These are phyloP conservation scores for Glycine tomentella DNA, from an alignment of 306 rosid genomes.

Conservation along the genomic window DNA sequence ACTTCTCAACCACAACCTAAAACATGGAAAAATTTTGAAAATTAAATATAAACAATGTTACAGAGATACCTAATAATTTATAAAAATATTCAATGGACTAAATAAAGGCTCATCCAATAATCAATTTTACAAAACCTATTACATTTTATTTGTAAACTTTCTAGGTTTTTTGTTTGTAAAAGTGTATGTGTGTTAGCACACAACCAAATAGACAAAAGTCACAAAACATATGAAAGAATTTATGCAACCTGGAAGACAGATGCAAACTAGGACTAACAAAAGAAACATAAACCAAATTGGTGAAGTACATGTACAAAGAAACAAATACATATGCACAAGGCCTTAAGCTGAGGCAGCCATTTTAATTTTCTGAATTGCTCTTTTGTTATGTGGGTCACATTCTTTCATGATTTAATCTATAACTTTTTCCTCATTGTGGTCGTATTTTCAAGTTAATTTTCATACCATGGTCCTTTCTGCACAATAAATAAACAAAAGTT, in stretches of 20 bases:
- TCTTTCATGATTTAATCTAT: slow-evolving; percentile 36
- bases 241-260: slow-evolving; percentile 21
- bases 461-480: neutral
- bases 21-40: slow-evolving; percentile 42
- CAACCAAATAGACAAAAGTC: slow-evolving; percentile 18
- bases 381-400: neutral
- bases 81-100: slow-evolving; percentile 27
- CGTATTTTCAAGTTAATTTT: slow-evolving; percentile 4
- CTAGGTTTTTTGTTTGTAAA: slow-evolving; percentile 26
- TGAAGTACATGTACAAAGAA: slow-evolving; percentile 18
- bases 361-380: neutral
- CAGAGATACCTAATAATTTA: slow-evolving; percentile 33
- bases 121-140: slow-evolving; percentile 29
- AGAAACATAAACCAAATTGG: slow-evolving; percentile 29
- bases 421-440: slow-evolving; percentile 28
- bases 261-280: slow-evolving; percentile 23
- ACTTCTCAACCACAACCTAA: slow-evolving; percentile 69
- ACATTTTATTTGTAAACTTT: slow-evolving; percentile 6
- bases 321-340: slow-evolving; percentile 15
- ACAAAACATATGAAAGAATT: neutral
- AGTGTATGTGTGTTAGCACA: slow-evolving; percentile 1
- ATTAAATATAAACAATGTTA: slow-evolving; percentile 33
- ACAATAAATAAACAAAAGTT: slow-evolving; percentile 4
- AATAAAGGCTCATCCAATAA: slow-evolving; percentile 33
- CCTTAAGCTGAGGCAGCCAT: slow-evolving; percentile 20